A percentile compares a stretch with the other conserved stretches of the same genome.
Conservation (phyloP, 305 asterid genomes). For the Stenogyne calaminthoides region DNA sequence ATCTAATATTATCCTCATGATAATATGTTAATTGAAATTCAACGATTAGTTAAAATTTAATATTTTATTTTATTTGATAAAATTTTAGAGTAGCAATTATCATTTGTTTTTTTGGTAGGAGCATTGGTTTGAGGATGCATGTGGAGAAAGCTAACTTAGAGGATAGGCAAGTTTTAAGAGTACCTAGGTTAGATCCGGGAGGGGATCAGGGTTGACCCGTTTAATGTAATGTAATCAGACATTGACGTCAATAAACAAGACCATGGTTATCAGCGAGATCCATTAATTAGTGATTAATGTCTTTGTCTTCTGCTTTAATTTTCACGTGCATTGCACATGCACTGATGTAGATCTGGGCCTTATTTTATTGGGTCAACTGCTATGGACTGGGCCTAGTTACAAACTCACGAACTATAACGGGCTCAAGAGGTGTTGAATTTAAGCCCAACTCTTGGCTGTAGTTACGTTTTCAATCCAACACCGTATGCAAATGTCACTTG, state of each 20-base stretch:
- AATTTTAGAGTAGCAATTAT: background rate
- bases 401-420: background rate
- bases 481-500: background rate
- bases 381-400: background rate
- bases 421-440: background rate
- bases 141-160: constrained; percentile 40
- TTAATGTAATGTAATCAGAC: background rate
- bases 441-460: background rate
- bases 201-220: constrained; percentile 22
- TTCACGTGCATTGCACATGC: constrained; percentile 36
- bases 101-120: background rate
- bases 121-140: constrained; percentile 24
- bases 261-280: constrained; percentile 9
- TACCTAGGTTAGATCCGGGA: constrained; percentile 32
- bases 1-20: background rate
- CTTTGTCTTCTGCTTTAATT: constrained; percentile 22
- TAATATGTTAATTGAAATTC: background rate
- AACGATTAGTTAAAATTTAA: background rate
- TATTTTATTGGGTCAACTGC: background rate
- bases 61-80: background rate
- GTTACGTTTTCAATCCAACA: no score
- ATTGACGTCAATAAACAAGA: constrained; percentile 10
- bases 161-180: constrained; percentile 31
- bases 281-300: constrained; percentile 32
- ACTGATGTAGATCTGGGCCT: background rate